Conservation (phyloP, 2,329 filamentous ascomycete species). For the Arthroderma sp. region DNA sequence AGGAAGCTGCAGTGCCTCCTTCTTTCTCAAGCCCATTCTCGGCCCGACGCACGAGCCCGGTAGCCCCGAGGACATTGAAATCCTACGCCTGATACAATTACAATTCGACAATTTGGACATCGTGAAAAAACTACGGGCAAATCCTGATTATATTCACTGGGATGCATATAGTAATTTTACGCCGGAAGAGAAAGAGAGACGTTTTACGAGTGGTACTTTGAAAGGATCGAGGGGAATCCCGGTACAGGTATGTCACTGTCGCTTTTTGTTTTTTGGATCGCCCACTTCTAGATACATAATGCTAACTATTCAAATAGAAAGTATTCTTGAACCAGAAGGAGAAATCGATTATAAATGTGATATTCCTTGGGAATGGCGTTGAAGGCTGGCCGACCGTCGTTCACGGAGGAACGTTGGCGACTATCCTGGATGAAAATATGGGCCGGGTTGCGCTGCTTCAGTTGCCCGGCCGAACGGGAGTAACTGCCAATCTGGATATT, state of each 20-base stretch:
- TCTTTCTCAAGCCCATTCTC: neutral
- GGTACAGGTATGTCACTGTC: constrained; percentile 24
- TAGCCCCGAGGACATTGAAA: constrained; percentile 20
- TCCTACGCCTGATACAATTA: constrained; percentile 18
- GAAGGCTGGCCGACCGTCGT: constrained; percentile 58
- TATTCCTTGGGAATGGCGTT: constrained; percentile 53
- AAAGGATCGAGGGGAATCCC: constrained; percentile 27
- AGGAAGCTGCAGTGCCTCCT: constrained; percentile 11
- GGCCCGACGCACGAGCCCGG: constrained; percentile 17
- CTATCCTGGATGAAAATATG: constrained; percentile 55
- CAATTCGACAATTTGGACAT: constrained; percentile 24
- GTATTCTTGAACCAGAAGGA: constrained; percentile 50
- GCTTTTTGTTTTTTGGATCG: neutral
- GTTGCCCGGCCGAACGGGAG: constrained; percentile 37
- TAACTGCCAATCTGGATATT: constrained; percentile 46
- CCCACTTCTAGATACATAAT: neutral
- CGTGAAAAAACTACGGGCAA: constrained; percentile 24
- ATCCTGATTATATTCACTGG: constrained; percentile 28
- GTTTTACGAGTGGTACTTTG: constrained; percentile 28
- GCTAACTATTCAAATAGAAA: constrained; percentile 31
- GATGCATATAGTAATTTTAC: constrained; percentile 25
- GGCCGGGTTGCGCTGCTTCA: constrained; percentile 45
- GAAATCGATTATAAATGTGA: constrained; percentile 47
- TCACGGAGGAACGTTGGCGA: constrained; percentile 59
- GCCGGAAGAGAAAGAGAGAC: constrained; percentile 21